A percentile compares a stretch with the other conserved stretches of the same genome.
These are phyloP conservation scores for Cucurbita moschata DNA, from an alignment of 306 rosid species.

Conservation along the genomic window DNA sequence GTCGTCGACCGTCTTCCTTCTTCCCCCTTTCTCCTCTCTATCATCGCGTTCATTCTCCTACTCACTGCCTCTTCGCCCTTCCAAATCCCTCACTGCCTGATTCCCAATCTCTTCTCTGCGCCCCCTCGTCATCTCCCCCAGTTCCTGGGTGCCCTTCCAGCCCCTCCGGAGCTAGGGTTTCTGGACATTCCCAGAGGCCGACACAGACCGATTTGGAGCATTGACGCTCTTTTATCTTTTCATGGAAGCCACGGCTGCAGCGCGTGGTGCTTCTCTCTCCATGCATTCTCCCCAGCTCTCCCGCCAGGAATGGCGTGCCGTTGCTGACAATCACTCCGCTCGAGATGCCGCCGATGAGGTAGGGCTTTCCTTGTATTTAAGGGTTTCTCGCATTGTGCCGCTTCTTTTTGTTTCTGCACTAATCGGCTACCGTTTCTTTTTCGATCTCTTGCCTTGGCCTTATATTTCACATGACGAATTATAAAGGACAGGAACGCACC, in stretches of 20 bases:
- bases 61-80: background rate
- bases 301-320: slow-evolving; percentile 83
- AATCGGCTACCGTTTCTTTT: background rate
- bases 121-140: background rate
- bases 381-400: background rate
- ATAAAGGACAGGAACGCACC: background rate
- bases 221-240: slow-evolving; percentile 13
- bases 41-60: background rate
- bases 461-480: background rate
- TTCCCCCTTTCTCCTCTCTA: background rate
- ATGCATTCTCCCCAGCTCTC: slow-evolving; percentile 27
- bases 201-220: background rate
- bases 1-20: background rate
- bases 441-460: background rate
- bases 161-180: slow-evolving; percentile 4
- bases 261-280: slow-evolving; percentile 55
- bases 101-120: background rate
- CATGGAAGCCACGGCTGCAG: slow-evolving; percentile 72
- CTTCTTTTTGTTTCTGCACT: background rate
- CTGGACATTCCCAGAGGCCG: background rate
- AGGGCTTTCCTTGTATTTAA: slow-evolving; percentile 8
- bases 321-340: slow-evolving; percentile 58
- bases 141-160: background rate
- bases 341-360: slow-evolving; percentile 70
- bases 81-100: background rate